Conservation (phyloP, 2,329 filamentous ascomycete species). For the Penicillium fuscoglaucum region DNA sequence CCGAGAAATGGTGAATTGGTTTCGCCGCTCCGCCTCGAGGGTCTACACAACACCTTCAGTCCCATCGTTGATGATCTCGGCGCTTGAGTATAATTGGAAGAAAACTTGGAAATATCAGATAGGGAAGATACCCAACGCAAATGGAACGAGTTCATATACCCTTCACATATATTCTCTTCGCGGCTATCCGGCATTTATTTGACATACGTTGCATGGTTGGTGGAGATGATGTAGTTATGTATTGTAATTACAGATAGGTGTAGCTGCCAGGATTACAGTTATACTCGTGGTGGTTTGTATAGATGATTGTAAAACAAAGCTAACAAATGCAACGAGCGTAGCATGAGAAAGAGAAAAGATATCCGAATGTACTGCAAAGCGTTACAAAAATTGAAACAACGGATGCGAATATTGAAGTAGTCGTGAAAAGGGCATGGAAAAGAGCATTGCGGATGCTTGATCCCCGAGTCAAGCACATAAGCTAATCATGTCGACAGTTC, state of each 20-base stretch:
- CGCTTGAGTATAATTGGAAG: conserved; percentile 7
- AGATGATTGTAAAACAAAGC: not conserved
- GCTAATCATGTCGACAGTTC: not conserved
- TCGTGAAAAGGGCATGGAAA: conserved; percentile 21
- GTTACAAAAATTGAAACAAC: conserved; percentile 9
- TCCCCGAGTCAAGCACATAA: conserved; percentile 3
- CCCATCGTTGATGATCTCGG: conserved; percentile 4
- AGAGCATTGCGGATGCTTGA: conserved; percentile 8
- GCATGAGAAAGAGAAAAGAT: conserved; percentile 6
- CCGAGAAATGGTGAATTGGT: conserved; percentile 3
- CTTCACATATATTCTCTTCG: conserved; percentile 7
- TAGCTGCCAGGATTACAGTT: conserved; percentile 2
- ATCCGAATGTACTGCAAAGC: conserved; percentile 8
- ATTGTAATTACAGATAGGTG: not conserved
- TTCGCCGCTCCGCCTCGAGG: conserved; percentile 1
- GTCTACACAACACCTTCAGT: conserved; percentile 8
- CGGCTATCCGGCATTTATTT: not conserved
- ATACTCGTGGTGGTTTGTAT: not conserved
- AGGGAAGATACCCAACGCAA: conserved; percentile 26
- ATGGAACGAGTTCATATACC: conserved; percentile 16
- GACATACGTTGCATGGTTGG: not conserved
- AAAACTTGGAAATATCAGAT: conserved; percentile 19
- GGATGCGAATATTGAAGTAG: conserved; percentile 9
- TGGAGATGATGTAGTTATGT: not conserved
- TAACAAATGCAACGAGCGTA: conserved; percentile 2